phyloP scores from a whole-genome alignment of 257 asterid genomes.

The Catharanthus roseus region DNA sequence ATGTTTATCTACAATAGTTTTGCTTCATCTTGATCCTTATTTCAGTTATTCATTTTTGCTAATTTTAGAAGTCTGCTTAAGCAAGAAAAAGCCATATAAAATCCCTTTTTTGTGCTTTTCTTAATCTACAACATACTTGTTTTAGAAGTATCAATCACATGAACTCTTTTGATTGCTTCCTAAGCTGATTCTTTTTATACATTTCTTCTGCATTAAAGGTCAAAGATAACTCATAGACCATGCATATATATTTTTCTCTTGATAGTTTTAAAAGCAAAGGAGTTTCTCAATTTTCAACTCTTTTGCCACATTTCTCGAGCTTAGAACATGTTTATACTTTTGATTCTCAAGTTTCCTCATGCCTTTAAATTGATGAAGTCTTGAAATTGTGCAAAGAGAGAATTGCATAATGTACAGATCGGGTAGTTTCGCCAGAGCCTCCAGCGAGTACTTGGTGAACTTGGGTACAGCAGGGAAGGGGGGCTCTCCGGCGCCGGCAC shows the following conservation, averaged over 20 bases:
- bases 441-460: constrained; percentile 42
- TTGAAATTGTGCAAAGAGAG: neutral
- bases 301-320: neutral
- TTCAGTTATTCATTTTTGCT: no score
- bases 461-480: constrained; percentile 20
- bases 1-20: neutral
- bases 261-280: constrained; percentile 5
- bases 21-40: neutral
- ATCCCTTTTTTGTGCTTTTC: no score
- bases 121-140: neutral
- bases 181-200: constrained; percentile 3
- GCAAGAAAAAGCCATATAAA: no score
- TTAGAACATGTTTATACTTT: neutral
- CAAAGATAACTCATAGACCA: neutral
- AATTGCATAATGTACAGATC: constrained; percentile 45
- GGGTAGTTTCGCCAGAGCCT: constrained; percentile 30
- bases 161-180: constrained; percentile 7
- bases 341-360: neutral
- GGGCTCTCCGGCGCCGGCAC: constrained; percentile 1
- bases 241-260: neutral
- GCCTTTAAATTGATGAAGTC: neutral
- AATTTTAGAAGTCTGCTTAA: no score
- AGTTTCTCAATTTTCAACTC: neutral
- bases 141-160: constrained; percentile 5
- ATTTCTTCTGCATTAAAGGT: constrained; percentile 3